A percentile compares a stretch with the other conserved stretches of the same genome.
These are phyloP conservation scores for Phytophthora melonis DNA, from an alignment of 352 stramenopile genomes.

Conservation along the genomic window DNA sequence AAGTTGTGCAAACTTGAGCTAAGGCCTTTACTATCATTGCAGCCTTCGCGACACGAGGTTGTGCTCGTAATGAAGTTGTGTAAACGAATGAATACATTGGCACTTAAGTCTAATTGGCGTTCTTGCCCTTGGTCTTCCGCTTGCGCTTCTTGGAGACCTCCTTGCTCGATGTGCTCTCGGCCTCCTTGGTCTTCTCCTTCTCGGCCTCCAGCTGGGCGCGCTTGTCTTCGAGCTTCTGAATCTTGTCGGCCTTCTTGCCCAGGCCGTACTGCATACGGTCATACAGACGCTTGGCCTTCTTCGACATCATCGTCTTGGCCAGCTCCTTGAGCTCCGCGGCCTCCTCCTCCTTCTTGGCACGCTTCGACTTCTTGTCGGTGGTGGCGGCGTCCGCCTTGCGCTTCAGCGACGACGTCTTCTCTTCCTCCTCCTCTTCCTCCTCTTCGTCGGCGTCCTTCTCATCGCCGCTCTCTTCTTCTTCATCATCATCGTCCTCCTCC, in stretches of 20 bases:
- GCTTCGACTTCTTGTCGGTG: slow-evolving; percentile 76
- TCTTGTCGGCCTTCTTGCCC: slow-evolving; percentile 89
- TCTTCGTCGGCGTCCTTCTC: slow-evolving; percentile 43
- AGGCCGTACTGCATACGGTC: slow-evolving; percentile 93
- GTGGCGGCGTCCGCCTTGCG: slow-evolving; percentile 47
- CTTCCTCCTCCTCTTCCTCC: slow-evolving; percentile 40
- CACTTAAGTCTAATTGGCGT: slow-evolving; percentile 45
- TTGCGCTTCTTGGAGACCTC: slow-evolving; percentile 52
- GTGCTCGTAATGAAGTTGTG: not conserved
- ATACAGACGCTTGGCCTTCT: slow-evolving; percentile 93
- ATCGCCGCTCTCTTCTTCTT: slow-evolving; percentile 44
- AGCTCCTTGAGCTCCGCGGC: slow-evolving; percentile 85
- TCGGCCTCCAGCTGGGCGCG: slow-evolving; percentile 70
- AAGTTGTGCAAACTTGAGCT: not conserved
- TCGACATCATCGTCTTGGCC: slow-evolving; percentile 94
- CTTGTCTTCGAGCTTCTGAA: slow-evolving; percentile 87
- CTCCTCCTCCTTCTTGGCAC: slow-evolving; percentile 81
- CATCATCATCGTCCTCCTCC: slow-evolving; percentile 48
- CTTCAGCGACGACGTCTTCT: slow-evolving; percentile 49
- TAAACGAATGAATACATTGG: slow-evolving; percentile 57
- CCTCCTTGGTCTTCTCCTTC: slow-evolving; percentile 56
- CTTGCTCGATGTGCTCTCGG: slow-evolving; percentile 33
- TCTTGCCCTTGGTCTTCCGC: slow-evolving; percentile 46
- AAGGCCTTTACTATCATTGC: not conserved
- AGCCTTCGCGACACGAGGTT: not conserved